Evolutionary conservation across 2,329 filamentous ascomycete species (phyloP), one percentile per base, ranked within the genome.

Genomic region (Fusarium redolens): DNA sequence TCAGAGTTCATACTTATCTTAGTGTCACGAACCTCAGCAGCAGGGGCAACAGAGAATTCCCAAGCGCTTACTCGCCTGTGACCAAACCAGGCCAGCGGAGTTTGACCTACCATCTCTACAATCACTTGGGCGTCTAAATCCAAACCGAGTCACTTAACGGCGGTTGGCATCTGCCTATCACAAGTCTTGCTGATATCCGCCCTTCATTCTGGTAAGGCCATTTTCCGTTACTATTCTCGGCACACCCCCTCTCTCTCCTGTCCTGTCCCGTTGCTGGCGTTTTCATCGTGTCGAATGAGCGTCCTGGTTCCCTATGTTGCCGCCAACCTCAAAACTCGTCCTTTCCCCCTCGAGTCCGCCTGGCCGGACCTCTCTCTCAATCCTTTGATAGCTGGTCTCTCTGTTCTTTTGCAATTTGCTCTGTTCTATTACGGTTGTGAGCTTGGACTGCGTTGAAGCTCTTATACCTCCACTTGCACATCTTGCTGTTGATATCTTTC

Each of bases 321-420:
- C 66, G 72, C 70, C 72, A 72, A 69, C 73, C 84, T 88, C 86
- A 89, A 88, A 89, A 89, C 84, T 84, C 81, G 78, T 80, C 74
- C 78, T 80, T 79, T 81, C 84, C 85, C 84, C 82, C 81, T 73
- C 74, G 78, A 78, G 78, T 74, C 73, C 78, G 78, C 74, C 74
- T 77, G 74, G 78, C 73, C 78, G 75, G 78, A 77, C 72, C 71
- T 76, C 62, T 81, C 79, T 85, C 81, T 78, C 82, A 69, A 72
- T 78, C 81, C 80, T 79, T 84, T 83, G 85, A 83, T 84, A 89
- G 88, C 88, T 89, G 87, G 87, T 82, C 87, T 90, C 86, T 78
- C 80, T 74, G 81, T 73, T 79, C 80, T 76, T 77, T 80, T 72
- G 74, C 80, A 77, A 77, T 82, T 82, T 77, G 73, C 79, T 82